Base-by-base conservation (phyloP, 2,329 filamentous ascomycete species). In the Curvularia sp. region DNA sequence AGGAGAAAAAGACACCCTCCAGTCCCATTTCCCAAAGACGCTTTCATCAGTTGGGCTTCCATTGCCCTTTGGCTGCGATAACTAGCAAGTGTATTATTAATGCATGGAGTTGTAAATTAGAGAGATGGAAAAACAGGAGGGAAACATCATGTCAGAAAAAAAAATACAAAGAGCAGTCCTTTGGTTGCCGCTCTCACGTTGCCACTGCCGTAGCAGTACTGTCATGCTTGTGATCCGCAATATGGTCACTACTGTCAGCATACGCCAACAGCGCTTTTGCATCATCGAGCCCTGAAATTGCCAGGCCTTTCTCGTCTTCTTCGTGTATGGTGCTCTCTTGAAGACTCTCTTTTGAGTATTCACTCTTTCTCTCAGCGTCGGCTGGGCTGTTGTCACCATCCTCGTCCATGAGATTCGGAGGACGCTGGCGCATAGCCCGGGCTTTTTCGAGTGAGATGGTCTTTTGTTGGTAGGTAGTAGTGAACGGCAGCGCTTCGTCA, bases 401-500 rank as follows among this genome's bases (percentile, higher is more conserved):
- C 13, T 80, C 77, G 18, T 81, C 89, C 89, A 95, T 94, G 55
- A 97, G 82, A 1, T 92, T 93, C 28, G 93, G 95, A 2, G 95
- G 95, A 5, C 95, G 87, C 74, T 97, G 92, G 56, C 90, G 90
- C 88, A 96, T 91, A 62, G 89, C 86, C 58, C 89, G 88, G 12
- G 95, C 95, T 79, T 97, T 97, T 55, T 89, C 86, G 6, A 99
- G 86, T 26, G 91, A 95, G 55, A 99, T 97, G 0, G 95, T 99
- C 82, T 96, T 95, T 75, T 97, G 93, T 74, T 97, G 94, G 79
- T 98, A 98, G 3, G 93, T 97, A 3, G 91, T 95, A 20, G 92
- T 93, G 60, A 97, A 89, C 9, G 89, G 86, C 61, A 90, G 86
- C 4, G 86, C 86, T 70, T 86, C 80, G 67, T 99, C 95, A 60